phyloP scores from a whole-genome alignment of 495 filamentous ascomycete genomes.

The Penicillium bovifimosum region DNA sequence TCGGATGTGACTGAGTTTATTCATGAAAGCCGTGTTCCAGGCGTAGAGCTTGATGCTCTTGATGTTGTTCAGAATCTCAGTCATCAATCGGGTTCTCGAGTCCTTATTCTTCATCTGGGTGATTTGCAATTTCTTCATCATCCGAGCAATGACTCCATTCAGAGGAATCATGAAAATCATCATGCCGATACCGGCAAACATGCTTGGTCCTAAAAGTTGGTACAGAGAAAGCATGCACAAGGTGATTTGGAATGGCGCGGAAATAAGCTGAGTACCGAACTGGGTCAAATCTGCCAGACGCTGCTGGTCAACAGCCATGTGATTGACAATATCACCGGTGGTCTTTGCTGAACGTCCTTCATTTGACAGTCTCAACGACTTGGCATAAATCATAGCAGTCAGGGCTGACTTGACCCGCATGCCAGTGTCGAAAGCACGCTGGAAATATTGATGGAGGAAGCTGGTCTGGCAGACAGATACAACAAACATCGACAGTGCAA shows the following conservation, averaged over 20 bases:
- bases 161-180: constrained; percentile 98
- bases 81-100: constrained; percentile 84
- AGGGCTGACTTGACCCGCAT: constrained; percentile 92
- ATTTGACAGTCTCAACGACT: constrained; percentile 83
- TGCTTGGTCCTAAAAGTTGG: constrained; percentile 84
- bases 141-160: constrained; percentile 84
- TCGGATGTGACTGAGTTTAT: constrained; percentile 88
- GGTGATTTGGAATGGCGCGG: constrained; percentile 91
- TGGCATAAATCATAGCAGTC: constrained; percentile 86
- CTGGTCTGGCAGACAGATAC: constrained; percentile 80
- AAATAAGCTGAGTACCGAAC: constrained; percentile 91
- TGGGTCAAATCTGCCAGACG: constrained; percentile 91
- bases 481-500: constrained; percentile 87
- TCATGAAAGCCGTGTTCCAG: constrained; percentile 96
- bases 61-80: constrained; percentile 98
- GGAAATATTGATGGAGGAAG: constrained; percentile 90
- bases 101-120: constrained; percentile 99
- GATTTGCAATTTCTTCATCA: constrained; percentile 95
- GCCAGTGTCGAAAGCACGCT: constrained; percentile 86
- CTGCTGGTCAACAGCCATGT: constrained; percentile 97
- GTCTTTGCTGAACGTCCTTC: constrained; percentile 88
- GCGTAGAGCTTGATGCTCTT: constrained; percentile 99
- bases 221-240: constrained; percentile 96
- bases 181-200: constrained; percentile 92
- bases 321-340: constrained; percentile 97